Evolutionary conservation across 441 rosid genomes (phyloP).

Genomic region (Syzygium syzygioides): DNA sequence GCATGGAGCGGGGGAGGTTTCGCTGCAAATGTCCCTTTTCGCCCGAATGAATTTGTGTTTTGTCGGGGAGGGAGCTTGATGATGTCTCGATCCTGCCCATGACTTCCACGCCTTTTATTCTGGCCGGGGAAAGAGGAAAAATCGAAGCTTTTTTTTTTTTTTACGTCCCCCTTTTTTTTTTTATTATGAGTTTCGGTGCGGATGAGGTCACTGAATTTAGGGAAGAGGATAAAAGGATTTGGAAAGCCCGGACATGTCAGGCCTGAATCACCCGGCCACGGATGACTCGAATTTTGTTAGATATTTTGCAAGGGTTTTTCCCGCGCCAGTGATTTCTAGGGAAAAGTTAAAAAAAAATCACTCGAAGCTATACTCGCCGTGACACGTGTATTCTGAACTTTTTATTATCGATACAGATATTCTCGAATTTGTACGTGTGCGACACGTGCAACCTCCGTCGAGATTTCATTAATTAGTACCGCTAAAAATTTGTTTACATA

Average conservation of each 20-base stretch:
- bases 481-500: too few relatives aligned
- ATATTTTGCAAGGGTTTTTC: not conserved
- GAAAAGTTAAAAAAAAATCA: too few relatives aligned
- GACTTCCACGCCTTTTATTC: not conserved
- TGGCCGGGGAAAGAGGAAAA: not conserved
- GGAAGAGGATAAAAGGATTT: not conserved
- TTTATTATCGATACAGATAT: too few relatives aligned
- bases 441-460: too few relatives aligned
- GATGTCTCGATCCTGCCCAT: not conserved
- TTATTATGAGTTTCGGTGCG: not conserved
- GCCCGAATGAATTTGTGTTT: not conserved
- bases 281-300: not conserved
- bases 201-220: not conserved
- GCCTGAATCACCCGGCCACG: not conserved
- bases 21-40: not conserved
- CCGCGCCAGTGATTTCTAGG: not conserved
- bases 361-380: too few relatives aligned
- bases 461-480: too few relatives aligned
- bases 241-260: not conserved
- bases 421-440: too few relatives aligned
- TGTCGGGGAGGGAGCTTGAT: not conserved
- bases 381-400: too few relatives aligned
- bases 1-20: not conserved
- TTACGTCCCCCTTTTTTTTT: too few relatives aligned
- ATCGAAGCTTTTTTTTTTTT: not conserved